Evolutionary conservation across 768 basidiomycete genomes (phyloP), one percentile per base, ranked within the genome.

Genomic region (Sarcomyxa edulis): DNA sequence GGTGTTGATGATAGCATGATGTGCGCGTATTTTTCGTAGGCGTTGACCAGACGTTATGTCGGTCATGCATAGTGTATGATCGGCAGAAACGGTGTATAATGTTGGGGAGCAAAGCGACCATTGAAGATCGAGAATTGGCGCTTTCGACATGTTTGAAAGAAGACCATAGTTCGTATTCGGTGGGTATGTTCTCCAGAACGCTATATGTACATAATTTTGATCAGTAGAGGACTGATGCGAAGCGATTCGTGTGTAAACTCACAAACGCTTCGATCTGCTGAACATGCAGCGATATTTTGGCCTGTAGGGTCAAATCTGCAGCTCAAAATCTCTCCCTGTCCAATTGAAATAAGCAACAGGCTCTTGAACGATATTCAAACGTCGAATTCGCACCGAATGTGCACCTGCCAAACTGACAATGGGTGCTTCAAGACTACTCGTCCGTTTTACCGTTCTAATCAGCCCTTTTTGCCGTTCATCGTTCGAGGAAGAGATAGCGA

Each of bases 231-330:
- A n/a, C n/a, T n/a, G n/a, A n/a, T 40, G 15, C 25, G 19, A 21
- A 23, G 23, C 1, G 40, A 10, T 26, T 29, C 38, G 20, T 16
- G 24, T 26, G 34, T 14, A 21, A 4, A 78, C 90, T 60, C 51
- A 90, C 93, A 95, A 46, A 98, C 82, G 46, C 82, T 82, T 51
- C 89, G 71, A 62, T 99, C 95, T 2, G 85, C 75, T 10, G 90
- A 93, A 54, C 85, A 90, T 7, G 92, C 92, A 27, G 95, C 96
- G 42, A 98, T 80, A 48, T 88, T 89, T 58, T 94, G 84, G 4
- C 96, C 96, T 2, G 85, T 85, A 10, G 93, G 91, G 53, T 95
- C 91, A 56, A 98, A 98, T 49, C 90, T 76, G 65, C 92, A 90
- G 48, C 87, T 87, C 46, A 94, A 47, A 45, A 97, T 89, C 65